Base-by-base conservation (phyloP, 2,329 filamentous ascomycete genomes). In the Bipolaris oryzae region DNA sequence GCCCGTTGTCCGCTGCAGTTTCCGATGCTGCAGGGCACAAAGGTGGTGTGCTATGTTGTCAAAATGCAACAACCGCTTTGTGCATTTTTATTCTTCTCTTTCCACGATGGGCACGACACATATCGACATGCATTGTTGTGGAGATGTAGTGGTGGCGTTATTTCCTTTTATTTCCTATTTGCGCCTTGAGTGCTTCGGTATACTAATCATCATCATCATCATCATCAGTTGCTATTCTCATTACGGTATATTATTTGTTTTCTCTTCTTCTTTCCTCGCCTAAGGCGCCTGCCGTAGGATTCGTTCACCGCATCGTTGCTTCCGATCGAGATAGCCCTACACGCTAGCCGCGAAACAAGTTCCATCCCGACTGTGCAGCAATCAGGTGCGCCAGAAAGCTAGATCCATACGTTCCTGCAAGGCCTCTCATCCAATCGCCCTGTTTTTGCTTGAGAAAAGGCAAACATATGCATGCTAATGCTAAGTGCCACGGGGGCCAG, bases 391-490 rank as follows among this genome's bases (percentile, higher is more conserved):
- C 25, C 31, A 7, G 44, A 39, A 28, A 43, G 38, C 46, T 54
- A 54, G 52, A 50, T 38, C 52, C 38, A 54, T 54, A 33, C 11
- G 48, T 54, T 50, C 38, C 52, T 39, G 45, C 31, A 41, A 16
- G 33, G 16, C 28, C 28, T 37, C 41, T 18, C 9, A n/a, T 21
- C 18, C 18, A 18, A 11, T 21, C 7, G 10, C 37, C 37, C 10
- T 39, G 16, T 3, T 23, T 13, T 41, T 23, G 5, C 16, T 41
- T 41, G 20, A 15, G 37, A 41, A 41, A 28, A 34, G 28, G 44
- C n/a, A 18, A 35, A 21, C 16, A 53, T 31, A 28, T 44, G 42
- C n/a, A n/a, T n/a, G n/a, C n/a, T n/a, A n/a, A 33, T 25, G 16
- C 16, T 7, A 20, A 6, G 25, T 28, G 25, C 25, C 5, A 15